These are phyloP conservation scores for Fusarium newnesense DNA, from an alignment of 2,329 filamentous ascomycete species.

Conservation along the genomic window DNA sequence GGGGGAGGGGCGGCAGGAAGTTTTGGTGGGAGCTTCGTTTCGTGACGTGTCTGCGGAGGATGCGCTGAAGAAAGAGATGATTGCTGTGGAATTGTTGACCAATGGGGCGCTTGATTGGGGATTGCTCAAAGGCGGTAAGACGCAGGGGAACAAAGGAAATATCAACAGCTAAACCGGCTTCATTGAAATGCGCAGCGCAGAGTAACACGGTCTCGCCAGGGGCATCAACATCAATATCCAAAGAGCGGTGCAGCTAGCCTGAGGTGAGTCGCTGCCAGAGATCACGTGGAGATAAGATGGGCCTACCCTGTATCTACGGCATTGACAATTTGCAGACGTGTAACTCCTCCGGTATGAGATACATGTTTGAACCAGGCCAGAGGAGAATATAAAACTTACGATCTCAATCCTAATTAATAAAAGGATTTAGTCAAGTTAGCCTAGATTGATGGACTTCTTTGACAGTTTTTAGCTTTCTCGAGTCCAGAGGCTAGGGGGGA, in stretches of 20 bases:
- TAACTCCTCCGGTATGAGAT: neutral
- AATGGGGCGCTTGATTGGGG: slow-evolving; percentile 7
- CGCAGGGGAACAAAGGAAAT: slow-evolving; percentile 29
- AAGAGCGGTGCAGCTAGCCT: slow-evolving; percentile 34
- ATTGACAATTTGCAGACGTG: rapidly evolving
- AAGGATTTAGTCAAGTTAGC: rapidly evolving
- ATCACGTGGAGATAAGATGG: slow-evolving; percentile 11
- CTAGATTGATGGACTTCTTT: rapidly evolving
- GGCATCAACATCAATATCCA: slow-evolving; percentile 26
- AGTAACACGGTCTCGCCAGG: slow-evolving; percentile 32
- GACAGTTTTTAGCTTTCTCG: rapidly evolving
- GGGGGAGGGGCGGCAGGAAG: slow-evolving; percentile 35
- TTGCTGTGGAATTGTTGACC: slow-evolving; percentile 1
- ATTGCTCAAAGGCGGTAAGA: slow-evolving; percentile 12
- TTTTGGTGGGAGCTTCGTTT: slow-evolving; percentile 38
- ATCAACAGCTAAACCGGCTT: slow-evolving; percentile 7
- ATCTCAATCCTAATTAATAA: rapidly evolving
- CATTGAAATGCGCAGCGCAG: slow-evolving; percentile 27
- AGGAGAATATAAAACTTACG: neutral
- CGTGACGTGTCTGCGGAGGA: slow-evolving; percentile 39
- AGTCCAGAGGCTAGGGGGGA: rapidly evolving
- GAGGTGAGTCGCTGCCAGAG: slow-evolving; percentile 1
- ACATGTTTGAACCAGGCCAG: neutral
- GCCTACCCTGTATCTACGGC: neutral
- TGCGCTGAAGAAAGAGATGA: slow-evolving; percentile 16